Percentiles rank a stretch among this genome's conserved stretches.
These are phyloP conservation scores for Rhytidhysteron rufulum DNA, from an alignment of 2,329 filamentous ascomycete genomes.

Conservation along the genomic window DNA sequence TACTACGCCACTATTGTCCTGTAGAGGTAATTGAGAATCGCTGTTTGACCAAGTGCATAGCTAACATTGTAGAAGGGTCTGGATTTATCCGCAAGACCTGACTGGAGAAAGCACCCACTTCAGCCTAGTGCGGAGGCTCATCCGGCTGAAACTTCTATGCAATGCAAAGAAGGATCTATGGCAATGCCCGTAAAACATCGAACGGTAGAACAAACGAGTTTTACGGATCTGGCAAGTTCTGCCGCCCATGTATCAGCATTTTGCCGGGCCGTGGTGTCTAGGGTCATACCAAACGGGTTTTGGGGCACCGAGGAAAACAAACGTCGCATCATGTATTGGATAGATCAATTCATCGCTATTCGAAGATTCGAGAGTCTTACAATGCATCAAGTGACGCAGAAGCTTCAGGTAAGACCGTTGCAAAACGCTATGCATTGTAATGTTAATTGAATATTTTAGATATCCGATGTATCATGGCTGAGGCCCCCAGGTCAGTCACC, in stretches of 20 bases:
- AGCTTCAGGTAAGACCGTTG: conserved; percentile 59
- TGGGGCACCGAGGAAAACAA: conserved; percentile 71
- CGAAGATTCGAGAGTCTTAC: conserved; percentile 78
- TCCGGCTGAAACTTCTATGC: conserved; percentile 4
- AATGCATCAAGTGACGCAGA: conserved; percentile 73
- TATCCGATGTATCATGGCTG: conserved; percentile 71
- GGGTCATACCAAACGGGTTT: conserved; percentile 69
- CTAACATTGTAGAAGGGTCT: conserved; percentile 22
- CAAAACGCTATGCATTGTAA: neutral
- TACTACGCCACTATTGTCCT: conserved; percentile 83
- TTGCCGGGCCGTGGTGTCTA: conserved; percentile 70
- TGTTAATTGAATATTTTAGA: conserved; percentile 44
- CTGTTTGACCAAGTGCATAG: neutral
- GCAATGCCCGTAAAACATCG: neutral
- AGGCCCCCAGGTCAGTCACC: conserved; percentile 46
- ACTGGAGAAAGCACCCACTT: conserved; percentile 20
- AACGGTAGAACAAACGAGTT: conserved; percentile 23
- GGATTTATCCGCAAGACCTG: conserved; percentile 20
- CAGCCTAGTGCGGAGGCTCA: conserved; percentile 12
- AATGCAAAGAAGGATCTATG: conserved; percentile 6
- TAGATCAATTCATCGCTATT: conserved; percentile 75
- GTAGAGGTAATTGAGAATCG: conserved; percentile 19
- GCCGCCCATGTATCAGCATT: conserved; percentile 73
- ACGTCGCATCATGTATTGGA: conserved; percentile 56
- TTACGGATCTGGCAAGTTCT: conserved; percentile 68